These are phyloP conservation scores for Alternaria triticimaculans DNA, from an alignment of 2,329 filamentous ascomycete species.

Conservation along the genomic window DNA sequence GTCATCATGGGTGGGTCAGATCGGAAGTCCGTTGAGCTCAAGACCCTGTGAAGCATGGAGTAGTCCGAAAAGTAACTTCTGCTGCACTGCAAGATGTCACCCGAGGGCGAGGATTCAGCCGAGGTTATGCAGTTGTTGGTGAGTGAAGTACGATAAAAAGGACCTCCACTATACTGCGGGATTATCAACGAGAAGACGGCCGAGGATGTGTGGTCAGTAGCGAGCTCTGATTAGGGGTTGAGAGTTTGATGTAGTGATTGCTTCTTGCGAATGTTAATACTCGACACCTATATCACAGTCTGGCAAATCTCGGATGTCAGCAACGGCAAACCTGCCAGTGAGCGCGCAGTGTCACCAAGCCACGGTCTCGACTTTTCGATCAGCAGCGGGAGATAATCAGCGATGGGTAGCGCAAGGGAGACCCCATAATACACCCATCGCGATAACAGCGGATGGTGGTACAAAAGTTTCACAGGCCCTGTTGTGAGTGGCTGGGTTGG, in stretches of 20 bases:
- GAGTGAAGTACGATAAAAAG: background rate
- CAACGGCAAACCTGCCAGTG: background rate
- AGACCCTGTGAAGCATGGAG: background rate
- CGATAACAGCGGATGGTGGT: background rate
- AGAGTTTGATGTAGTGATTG: background rate
- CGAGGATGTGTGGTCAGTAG: background rate
- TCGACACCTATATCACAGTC: background rate
- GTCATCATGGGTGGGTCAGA: background rate
- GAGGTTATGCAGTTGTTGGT: background rate
- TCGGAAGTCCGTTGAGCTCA: background rate
- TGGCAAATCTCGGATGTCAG: background rate
- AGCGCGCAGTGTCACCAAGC: background rate
- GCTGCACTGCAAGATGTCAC: background rate
- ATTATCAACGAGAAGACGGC: background rate
- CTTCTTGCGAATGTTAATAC: background rate
- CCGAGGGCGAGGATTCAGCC: background rate
- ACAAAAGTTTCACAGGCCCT: background rate
- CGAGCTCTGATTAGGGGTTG: background rate
- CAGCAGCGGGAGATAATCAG: slow-evolving; percentile 9
- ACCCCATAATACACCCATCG: background rate
- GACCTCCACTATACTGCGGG: background rate
- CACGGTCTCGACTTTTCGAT: slow-evolving; percentile 12
- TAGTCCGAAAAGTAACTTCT: background rate
- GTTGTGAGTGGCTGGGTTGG: slow-evolving; percentile 1
- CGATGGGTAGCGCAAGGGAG: slow-evolving; percentile 4